These are phyloP conservation scores for Quercus engelmannii DNA, from an alignment of 306 rosid genomes.

Conservation along the genomic window DNA sequence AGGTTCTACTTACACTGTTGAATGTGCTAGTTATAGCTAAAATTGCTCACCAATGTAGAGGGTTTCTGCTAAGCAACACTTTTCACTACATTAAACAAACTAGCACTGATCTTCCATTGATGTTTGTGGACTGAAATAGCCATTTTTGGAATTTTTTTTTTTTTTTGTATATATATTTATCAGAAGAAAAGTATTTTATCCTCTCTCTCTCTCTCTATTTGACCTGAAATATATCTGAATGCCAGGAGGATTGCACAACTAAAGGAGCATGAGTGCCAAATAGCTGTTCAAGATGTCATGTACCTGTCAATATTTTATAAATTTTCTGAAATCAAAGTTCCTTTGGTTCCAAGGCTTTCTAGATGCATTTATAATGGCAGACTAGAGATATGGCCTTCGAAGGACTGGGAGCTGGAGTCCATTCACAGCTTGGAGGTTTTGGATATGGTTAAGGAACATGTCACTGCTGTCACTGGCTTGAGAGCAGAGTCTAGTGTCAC, in stretches of 20 bases:
- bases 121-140: conserved; percentile 19
- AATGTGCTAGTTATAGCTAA: conserved; percentile 17
- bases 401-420: conserved; percentile 93
- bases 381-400: conserved; percentile 86
- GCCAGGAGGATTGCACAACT: conserved; percentile 86
- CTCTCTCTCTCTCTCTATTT: not conserved
- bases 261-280: conserved; percentile 79
- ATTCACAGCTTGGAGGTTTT: conserved; percentile 65
- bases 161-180: not conserved
- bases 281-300: conserved; percentile 86
- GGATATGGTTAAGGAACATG: conserved; percentile 81
- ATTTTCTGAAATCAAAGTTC: conserved; percentile 87
- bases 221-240: conserved; percentile 41
- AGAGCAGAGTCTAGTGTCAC: conserved; percentile 76
- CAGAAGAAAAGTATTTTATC: not conserved
- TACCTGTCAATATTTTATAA: conserved; percentile 64
- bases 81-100: conserved; percentile 16
- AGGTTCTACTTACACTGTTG: not conserved
- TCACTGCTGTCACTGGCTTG: conserved; percentile 68
- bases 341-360: conserved; percentile 80
- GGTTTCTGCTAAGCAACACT: conserved; percentile 24
- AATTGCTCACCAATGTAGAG: conserved; percentile 7
- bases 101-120: conserved; percentile 20
- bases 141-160: conserved; percentile 6
- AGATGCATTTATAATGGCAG: conserved; percentile 80